Conservation (phyloP, 768 basidiomycete genomes). For the Cystofilobasidium macerans region DNA sequence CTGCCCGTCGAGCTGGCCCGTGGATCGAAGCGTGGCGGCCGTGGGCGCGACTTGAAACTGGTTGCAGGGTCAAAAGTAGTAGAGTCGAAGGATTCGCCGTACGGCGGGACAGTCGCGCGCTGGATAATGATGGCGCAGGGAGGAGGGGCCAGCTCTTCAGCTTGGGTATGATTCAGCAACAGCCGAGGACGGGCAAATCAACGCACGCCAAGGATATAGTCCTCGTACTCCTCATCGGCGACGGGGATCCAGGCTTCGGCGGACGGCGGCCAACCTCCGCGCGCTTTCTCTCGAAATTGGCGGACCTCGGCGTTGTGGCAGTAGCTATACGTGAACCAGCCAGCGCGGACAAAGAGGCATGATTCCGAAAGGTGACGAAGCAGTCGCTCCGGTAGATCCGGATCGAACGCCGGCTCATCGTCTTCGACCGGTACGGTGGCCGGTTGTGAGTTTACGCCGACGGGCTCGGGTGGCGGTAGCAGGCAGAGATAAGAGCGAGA, state of each 20-base stretch:
- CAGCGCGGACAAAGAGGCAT: slow-evolving; percentile 72
- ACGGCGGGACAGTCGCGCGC: slow-evolving; percentile 42
- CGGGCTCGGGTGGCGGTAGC: slow-evolving; percentile 3
- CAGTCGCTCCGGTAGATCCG: slow-evolving; percentile 45
- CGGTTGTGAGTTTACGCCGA: background rate
- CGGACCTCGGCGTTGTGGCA: slow-evolving; percentile 87
- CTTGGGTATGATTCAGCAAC: slow-evolving; percentile 48
- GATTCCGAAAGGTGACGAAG: slow-evolving; percentile 65
- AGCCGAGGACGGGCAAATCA: slow-evolving; percentile 23
- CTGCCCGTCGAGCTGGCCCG: slow-evolving; percentile 54
- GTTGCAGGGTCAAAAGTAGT: slow-evolving; percentile 13
- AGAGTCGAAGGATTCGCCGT: slow-evolving; percentile 43
- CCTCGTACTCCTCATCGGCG: slow-evolving; percentile 53
- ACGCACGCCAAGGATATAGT: slow-evolving; percentile 36
- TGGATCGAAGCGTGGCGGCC: slow-evolving; percentile 56
- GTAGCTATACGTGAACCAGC: slow-evolving; percentile 89
- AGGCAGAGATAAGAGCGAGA: slow-evolving; percentile 15
- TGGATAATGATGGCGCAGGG: slow-evolving; percentile 42
- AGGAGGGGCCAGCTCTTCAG: slow-evolving; percentile 33
- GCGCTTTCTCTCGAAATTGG: slow-evolving; percentile 78
- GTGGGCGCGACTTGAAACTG: slow-evolving; percentile 32
- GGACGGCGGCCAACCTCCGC: too few species aligned
- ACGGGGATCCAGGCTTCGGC: slow-evolving; percentile 62
- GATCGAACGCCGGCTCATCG: too few species aligned
- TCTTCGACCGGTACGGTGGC: too few species aligned